Conservation (phyloP, 164 flowering plant species). For the Platanus orientalis region DNA sequence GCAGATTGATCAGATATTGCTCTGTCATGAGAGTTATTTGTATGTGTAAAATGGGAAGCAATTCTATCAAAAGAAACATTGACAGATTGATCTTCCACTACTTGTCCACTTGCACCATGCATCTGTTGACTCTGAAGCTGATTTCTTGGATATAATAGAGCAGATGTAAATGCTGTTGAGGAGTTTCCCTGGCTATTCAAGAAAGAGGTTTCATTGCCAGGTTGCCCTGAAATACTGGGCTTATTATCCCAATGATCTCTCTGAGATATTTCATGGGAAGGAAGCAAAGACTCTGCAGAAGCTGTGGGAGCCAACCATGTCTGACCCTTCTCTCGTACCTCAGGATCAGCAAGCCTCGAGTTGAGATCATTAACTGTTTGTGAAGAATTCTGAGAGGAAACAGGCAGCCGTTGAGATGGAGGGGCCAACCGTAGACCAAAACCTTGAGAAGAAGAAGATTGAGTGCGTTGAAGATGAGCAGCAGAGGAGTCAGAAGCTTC, state of each 20-base stretch:
- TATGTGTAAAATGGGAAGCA: constrained; percentile 29
- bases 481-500: constrained; percentile 43
- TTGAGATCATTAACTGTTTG: constrained; percentile 25
- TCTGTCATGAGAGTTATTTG: constrained; percentile 23
- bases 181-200: constrained; percentile 26
- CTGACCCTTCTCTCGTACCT: constrained; percentile 29
- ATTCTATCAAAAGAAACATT: constrained; percentile 26
- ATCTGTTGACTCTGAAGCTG: constrained; percentile 38
- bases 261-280: constrained; percentile 25
- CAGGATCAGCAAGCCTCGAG: constrained; percentile 30
- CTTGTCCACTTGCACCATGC: constrained; percentile 29
- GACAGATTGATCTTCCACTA: constrained; percentile 23
- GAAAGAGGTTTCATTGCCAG: constrained; percentile 24
- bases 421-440: constrained; percentile 72
- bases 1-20: constrained; percentile 28
- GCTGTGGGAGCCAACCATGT: constrained; percentile 28
- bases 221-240: constrained; percentile 26
- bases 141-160: constrained; percentile 30
- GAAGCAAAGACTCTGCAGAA: constrained; percentile 31
- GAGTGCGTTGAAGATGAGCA: constrained; percentile 42
- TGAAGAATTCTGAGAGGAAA: constrained; percentile 33
- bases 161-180: constrained; percentile 28
- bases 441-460: constrained; percentile 54
- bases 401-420: constrained; percentile 52
- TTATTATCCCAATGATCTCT: constrained; percentile 29